Conservation (phyloP, 2,329 filamentous ascomycete genomes). For the Falciphora oryzae region DNA sequence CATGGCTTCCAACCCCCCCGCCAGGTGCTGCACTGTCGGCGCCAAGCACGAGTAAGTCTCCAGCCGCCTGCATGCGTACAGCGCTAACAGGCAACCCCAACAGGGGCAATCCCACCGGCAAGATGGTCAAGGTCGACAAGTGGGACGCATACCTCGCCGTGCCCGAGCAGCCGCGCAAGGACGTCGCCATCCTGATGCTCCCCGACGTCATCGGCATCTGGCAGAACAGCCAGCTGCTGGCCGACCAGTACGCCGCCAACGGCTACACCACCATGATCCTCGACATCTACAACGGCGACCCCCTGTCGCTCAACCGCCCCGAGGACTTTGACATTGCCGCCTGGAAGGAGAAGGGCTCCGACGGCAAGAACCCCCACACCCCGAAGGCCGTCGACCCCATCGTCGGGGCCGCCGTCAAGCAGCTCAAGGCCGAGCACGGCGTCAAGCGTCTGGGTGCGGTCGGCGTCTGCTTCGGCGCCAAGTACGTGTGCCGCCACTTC, state of each 20-base stretch:
- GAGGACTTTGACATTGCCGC: slow-evolving; percentile 33
- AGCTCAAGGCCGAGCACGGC: slow-evolving; percentile 49
- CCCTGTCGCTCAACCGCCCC: slow-evolving; percentile 47
- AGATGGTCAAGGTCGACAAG: slow-evolving; percentile 37
- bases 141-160: slow-evolving; percentile 47
- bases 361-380: slow-evolving; percentile 45
- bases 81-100: too few relatives aligned
- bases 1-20: slow-evolving; percentile 51
- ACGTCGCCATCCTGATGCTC: slow-evolving; percentile 38
- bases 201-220: slow-evolving; percentile 48
- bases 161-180: slow-evolving; percentile 34
- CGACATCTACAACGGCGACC: slow-evolving; percentile 65
- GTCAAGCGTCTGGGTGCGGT: slow-evolving; percentile 56
- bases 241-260: slow-evolving; percentile 68
- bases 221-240: slow-evolving; percentile 59
- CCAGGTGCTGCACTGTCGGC: slow-evolving; percentile 46
- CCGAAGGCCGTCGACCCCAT: slow-evolving; percentile 39
- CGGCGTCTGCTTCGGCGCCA: slow-evolving; percentile 73
- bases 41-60: slow-evolving; percentile 46
- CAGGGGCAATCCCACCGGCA: slow-evolving; percentile 44
- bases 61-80: slow-evolving; percentile 8
- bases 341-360: slow-evolving; percentile 38
- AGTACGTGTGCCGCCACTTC: slow-evolving; percentile 67
- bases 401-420: slow-evolving; percentile 46
- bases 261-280: slow-evolving; percentile 65